Conservation (phyloP, 2,329 filamentous ascomycete genomes). For the Penicillium freii region DNA sequence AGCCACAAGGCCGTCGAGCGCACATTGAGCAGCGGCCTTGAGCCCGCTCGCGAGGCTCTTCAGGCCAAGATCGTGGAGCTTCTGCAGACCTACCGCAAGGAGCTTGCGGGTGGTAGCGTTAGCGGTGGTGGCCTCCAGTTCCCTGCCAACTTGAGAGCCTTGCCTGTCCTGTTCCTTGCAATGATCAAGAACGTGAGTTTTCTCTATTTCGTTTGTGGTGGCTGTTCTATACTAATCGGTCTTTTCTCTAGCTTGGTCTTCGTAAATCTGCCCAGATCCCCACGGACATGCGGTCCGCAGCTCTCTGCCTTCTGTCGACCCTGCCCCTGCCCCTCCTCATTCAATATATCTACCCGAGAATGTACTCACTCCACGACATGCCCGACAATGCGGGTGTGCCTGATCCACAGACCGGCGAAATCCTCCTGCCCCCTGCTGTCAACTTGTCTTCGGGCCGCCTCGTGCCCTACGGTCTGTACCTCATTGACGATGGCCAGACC, state of each 20-base stretch:
- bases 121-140: slow-evolving; percentile 89
- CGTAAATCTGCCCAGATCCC: slow-evolving; percentile 92
- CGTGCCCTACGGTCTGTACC: slow-evolving; percentile 85
- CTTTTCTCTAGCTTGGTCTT: slow-evolving; percentile 60
- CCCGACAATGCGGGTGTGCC: slow-evolving; percentile 86
- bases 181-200: slow-evolving; percentile 84
- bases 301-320: slow-evolving; percentile 90
- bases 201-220: not conserved
- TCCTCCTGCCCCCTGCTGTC: slow-evolving; percentile 76
- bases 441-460: slow-evolving; percentile 88
- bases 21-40: slow-evolving; percentile 78
- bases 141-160: slow-evolving; percentile 82
- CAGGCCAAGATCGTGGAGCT: slow-evolving; percentile 91
- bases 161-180: slow-evolving; percentile 88
- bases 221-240: slow-evolving; percentile 23
- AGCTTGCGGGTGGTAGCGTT: slow-evolving; percentile 92
- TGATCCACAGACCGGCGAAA: slow-evolving; percentile 82
- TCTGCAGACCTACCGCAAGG: slow-evolving; percentile 93
- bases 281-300: slow-evolving; percentile 87
- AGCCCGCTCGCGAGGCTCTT: slow-evolving; percentile 84
- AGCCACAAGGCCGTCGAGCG: slow-evolving; percentile 97
- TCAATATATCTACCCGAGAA: slow-evolving; percentile 83
- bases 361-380: slow-evolving; percentile 94
- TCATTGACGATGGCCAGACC: slow-evolving; percentile 95
- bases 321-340: slow-evolving; percentile 84